phyloP scores from a whole-genome alignment of 495 filamentous ascomycete genomes.

The Daldinia vernicosa region DNA sequence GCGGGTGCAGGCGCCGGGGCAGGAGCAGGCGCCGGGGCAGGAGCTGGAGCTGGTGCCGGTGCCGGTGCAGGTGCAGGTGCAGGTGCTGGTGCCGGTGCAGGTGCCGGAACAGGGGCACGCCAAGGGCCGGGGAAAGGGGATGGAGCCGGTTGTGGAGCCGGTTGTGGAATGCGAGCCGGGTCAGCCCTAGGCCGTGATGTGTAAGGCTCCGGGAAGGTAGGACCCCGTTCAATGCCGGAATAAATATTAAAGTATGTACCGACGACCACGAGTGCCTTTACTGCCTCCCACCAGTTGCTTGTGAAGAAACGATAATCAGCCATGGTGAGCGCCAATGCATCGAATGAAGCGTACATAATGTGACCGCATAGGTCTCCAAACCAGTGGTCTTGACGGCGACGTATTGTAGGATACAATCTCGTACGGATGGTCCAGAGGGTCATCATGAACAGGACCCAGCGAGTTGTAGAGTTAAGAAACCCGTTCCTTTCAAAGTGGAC shows the following conservation, averaged over 20 bases:
- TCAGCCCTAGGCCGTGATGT: not conserved
- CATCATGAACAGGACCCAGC: not conserved
- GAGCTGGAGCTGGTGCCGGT: too few relatives aligned
- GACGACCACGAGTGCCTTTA: not conserved
- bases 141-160: too few relatives aligned
- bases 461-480: not conserved
- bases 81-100: too few relatives aligned
- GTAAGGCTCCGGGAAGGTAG: not conserved
- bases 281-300: not conserved
- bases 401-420: not conserved
- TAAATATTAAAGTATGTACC: not conserved
- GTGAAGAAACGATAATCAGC: not conserved
- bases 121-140: too few relatives aligned
- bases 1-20: too few relatives aligned
- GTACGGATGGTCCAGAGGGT: not conserved
- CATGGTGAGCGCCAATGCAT: not conserved
- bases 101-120: too few relatives aligned
- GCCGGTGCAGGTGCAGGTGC: too few relatives aligned
- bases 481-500: not conserved
- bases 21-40: too few relatives aligned
- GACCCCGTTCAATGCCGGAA: not conserved
- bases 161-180: not conserved
- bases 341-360: not conserved
- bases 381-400: not conserved
- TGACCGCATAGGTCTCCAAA: not conserved